Evolutionary conservation across 2,329 filamentous ascomycete genomes (phyloP), one percentile per base, ranked within the genome.

Genomic region (Nothomitra cinnamomea): DNA sequence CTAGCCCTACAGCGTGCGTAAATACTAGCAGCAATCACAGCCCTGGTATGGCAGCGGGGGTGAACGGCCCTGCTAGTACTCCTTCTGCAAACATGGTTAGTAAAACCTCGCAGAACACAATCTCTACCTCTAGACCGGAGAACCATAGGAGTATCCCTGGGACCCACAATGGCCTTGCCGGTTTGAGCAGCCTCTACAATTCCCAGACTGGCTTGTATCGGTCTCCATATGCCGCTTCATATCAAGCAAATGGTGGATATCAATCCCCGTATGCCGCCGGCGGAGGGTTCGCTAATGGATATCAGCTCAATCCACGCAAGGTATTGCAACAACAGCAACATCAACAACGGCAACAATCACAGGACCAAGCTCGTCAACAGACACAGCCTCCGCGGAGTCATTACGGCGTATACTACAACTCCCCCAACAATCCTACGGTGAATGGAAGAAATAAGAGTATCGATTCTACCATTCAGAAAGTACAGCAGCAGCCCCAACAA

Each of bases 201-300:
- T n/a, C 24, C 19, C 45, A 49, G 10, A 49, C 45, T 17, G 45
- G 45, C 24, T 49, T 24, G 25, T 49, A 35, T 17, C 45, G 45
- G 25, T 49, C 45, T 17, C 45, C 45, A 32, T 49, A 49, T 35
- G 45, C 45, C 24, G 45, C 45, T 7, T 32, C 45, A 17, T 49
- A 49, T 49, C 45, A 49, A 49, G 45, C 45, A 13, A 49, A 49
- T 35, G 45, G 45, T 49, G 45, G 45, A 49, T 49, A 49, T 49
- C 21, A 49, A 35, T 49, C 45, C 45, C 45, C 45, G 32, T 49
- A 49, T 49, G 45, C 45, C n/a, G 45, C 19, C 25, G 45, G 45
- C 45, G 45, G 45, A 32, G 45, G 45, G n/a, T 49, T 49, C 45
- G 45, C 45, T 35, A 49, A 49, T 49, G 45, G 45, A 24, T 49